Conservation (phyloP, 1,284 basidiomycete genomes). For the Boletus albobrunnescens region DNA sequence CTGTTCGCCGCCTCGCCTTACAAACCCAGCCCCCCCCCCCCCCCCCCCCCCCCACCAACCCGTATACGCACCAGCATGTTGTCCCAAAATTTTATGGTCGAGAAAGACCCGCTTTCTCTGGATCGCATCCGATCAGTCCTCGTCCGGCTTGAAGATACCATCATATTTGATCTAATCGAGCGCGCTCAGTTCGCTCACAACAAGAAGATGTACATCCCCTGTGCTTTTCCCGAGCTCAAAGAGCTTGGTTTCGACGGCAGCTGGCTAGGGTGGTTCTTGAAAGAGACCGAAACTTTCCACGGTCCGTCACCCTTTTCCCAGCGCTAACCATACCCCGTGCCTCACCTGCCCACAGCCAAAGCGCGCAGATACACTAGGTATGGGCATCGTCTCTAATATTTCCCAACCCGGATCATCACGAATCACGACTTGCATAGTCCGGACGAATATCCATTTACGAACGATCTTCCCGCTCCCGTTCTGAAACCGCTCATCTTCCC, state of each 20-base stretch:
- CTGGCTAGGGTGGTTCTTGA: constrained; percentile 97
- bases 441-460: constrained; percentile 95
- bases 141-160: constrained; percentile 92
- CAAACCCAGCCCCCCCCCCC: constrained; percentile 2
- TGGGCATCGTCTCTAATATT: constrained; percentile 19
- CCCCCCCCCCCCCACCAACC: constrained; percentile 5
- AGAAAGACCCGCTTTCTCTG: constrained; percentile 75
- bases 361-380: constrained; percentile 89
- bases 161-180: constrained; percentile 96
- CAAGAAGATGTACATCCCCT: constrained; percentile 81
- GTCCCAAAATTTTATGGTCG: constrained; percentile 67
- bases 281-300: constrained; percentile 92
- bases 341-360: constrained; percentile 59
- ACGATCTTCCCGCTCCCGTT: constrained; percentile 79
- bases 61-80: constrained; percentile 40
- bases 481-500: constrained; percentile 78
- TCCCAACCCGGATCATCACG: constrained; percentile 10
- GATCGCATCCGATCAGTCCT: constrained; percentile 86
- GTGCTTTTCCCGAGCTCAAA: constrained; percentile 74
- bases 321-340: background rate
- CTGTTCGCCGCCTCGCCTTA: constrained; percentile 15
- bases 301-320: constrained; percentile 50
- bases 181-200: constrained; percentile 96
- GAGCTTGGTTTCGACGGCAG: constrained; percentile 74
- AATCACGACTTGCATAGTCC: constrained; percentile 51